Percentiles rank a stretch among this genome's conserved stretches.
phyloP scores from a whole-genome alignment of 441 rosid species.

The California macrophylla region DNA sequence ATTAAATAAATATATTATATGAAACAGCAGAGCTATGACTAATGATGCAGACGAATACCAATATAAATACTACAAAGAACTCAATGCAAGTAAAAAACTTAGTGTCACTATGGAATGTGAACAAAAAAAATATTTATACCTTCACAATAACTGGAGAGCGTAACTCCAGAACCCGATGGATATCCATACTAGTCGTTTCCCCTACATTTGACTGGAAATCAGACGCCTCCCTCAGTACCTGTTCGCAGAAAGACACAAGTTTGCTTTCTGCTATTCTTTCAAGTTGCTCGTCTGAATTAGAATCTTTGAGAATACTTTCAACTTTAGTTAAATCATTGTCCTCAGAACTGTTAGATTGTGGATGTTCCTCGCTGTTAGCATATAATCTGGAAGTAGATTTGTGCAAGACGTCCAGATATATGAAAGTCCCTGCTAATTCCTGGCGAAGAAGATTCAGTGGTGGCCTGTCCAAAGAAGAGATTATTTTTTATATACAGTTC shows the following conservation, averaged over 20 bases:
- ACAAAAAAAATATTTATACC: constrained; percentile 34
- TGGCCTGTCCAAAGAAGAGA: constrained; percentile 49
- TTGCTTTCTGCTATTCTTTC: constrained; percentile 77
- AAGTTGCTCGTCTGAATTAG: constrained; percentile 43
- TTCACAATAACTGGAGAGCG: constrained; percentile 89
- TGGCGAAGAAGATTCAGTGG: constrained; percentile 91
- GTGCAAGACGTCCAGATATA: constrained; percentile 85
- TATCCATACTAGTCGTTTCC: constrained; percentile 75
- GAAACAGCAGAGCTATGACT: not conserved
- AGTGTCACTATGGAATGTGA: not conserved
- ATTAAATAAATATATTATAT: not conserved
- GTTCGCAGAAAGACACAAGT: constrained; percentile 82
- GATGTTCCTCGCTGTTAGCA: constrained; percentile 24
- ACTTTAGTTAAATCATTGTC: constrained; percentile 25
- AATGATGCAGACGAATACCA: not conserved
- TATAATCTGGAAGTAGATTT: constrained; percentile 53
- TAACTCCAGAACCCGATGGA: constrained; percentile 81
- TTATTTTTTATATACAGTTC: constrained; percentile 10
- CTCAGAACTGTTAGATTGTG: constrained; percentile 24
- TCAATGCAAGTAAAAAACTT: not conserved
- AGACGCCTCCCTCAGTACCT: constrained; percentile 76
- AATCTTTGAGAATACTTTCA: constrained; percentile 13
- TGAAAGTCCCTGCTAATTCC: constrained; percentile 76
- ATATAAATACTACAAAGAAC: not conserved
- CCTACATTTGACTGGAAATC: constrained; percentile 75